These are phyloP conservation scores for Haematococcus lacustris DNA, from an alignment of 139 green algal species.

Conservation along the genomic window DNA sequence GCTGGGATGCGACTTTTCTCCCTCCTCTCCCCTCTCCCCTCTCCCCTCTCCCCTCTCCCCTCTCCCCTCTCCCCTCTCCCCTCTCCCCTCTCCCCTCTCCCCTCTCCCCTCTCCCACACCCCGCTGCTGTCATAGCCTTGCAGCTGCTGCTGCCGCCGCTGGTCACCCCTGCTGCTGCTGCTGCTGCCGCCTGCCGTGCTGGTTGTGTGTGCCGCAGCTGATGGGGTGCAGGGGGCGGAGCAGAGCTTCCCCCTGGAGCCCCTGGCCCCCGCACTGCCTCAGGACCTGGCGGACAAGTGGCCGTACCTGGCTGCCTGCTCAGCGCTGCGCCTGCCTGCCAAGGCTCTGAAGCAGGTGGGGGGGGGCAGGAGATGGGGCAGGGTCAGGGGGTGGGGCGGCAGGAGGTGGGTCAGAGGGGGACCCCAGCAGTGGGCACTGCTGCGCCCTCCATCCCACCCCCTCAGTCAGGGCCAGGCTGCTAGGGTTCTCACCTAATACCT, in stretches of 20 bases:
- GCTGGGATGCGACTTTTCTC: background rate
- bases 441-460: background rate
- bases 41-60: no score
- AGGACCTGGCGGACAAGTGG: constrained; percentile 31
- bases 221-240: constrained; percentile 30
- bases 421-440: background rate
- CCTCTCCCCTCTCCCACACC: no score
- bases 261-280: constrained; percentile 7
- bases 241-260: constrained; percentile 20
- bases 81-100: no score
- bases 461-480: no score
- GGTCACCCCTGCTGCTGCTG: background rate
- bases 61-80: no score
- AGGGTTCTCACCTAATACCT: no score
- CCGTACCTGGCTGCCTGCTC: constrained; percentile 59
- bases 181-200: background rate
- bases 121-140: background rate
- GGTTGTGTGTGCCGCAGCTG: constrained; percentile 12
- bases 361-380: background rate
- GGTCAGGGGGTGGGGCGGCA: background rate
- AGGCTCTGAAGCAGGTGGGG: constrained; percentile 20
- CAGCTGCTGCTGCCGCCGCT: background rate
- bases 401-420: background rate
- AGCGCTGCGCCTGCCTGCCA: constrained; percentile 28
- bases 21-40: background rate